phyloP scores from a whole-genome alignment of 2,329 filamentous ascomycete species.

The Colletotrichum zoysiae region DNA sequence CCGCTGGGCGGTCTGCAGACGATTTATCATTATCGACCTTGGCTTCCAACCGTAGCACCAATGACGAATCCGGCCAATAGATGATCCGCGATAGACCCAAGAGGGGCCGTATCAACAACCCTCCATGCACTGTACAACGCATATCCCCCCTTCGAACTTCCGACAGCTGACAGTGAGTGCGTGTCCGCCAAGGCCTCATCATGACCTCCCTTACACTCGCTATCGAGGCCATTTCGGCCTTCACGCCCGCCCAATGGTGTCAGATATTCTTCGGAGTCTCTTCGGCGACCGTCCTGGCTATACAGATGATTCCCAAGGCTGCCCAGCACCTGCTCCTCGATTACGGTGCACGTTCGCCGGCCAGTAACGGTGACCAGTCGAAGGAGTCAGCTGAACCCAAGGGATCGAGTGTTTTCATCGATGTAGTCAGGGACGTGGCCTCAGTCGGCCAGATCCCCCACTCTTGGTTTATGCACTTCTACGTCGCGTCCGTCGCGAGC shows the following conservation, averaged over 20 bases:
- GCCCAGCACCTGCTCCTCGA: constrained; percentile 60
- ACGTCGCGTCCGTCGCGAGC: constrained; percentile 76
- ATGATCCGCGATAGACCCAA: constrained; percentile 21
- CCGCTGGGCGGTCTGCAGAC: not conserved
- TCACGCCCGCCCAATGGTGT: constrained; percentile 50
- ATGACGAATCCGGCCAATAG: not conserved
- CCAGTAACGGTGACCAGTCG: constrained; percentile 42
- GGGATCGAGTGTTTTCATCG: constrained; percentile 12
- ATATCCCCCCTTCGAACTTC: not conserved
- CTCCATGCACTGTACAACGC: not conserved
- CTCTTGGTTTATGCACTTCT: constrained; percentile 91
- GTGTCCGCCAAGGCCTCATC: not conserved
- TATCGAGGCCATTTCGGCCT: constrained; percentile 13
- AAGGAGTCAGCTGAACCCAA: constrained; percentile 30
- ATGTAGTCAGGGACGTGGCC: constrained; percentile 45
- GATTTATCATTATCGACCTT: too few relatives aligned
- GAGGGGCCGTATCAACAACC: not conserved
- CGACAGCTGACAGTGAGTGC: not conserved
- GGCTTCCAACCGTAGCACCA: too few relatives aligned
- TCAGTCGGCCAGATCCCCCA: constrained; percentile 78
- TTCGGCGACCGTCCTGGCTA: constrained; percentile 54
- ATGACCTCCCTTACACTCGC: constrained; percentile 32
- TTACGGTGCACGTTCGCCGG: constrained; percentile 62
- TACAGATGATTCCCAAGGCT: constrained; percentile 60
- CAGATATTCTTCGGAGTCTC: constrained; percentile 62